A percentile compares a stretch with the other conserved stretches of the same genome.
These are phyloP conservation scores for Bretschneidera sinensis DNA, from an alignment of 345 rosid genomes.

Conservation along the genomic window DNA sequence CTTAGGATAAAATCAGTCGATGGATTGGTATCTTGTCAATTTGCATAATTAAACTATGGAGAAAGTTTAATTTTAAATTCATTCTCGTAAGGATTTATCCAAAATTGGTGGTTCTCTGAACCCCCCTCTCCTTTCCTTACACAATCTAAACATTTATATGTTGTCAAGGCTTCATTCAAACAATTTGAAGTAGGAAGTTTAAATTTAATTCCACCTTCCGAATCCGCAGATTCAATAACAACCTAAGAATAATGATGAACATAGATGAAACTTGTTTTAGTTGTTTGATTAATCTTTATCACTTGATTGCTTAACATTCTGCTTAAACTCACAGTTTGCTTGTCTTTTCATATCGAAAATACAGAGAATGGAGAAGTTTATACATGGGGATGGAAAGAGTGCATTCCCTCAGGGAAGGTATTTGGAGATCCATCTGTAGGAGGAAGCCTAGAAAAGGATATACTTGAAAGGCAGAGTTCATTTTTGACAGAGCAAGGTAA, in stretches of 20 bases:
- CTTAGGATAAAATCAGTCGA: not conserved
- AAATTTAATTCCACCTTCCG: not conserved
- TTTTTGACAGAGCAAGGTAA: constrained; percentile 71
- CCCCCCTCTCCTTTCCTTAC: too few relatives aligned
- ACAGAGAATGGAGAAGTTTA: constrained; percentile 71
- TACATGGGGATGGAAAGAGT: constrained; percentile 99
- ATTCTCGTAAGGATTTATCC: too few relatives aligned
- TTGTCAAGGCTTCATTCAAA: too few relatives aligned
- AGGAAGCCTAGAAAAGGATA: constrained; percentile 43
- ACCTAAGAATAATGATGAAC: not conserved
- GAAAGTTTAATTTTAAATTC: too few relatives aligned
- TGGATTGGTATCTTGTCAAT: not conserved
- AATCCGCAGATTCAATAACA: too few relatives aligned
- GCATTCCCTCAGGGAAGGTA: constrained; percentile 86
- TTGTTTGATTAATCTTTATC: not conserved
- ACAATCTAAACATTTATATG: too few relatives aligned
- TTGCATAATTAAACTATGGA: too few relatives aligned
- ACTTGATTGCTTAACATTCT: not conserved
- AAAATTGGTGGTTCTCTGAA: too few relatives aligned
- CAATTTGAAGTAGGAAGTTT: not conserved
- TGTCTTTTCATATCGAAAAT: not conserved
- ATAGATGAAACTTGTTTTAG: not conserved
- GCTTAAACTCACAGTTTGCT: not conserved
- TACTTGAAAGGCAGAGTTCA: constrained; percentile 46
- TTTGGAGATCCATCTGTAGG: constrained; percentile 45